Conservation (phyloP, 2,329 filamentous ascomycete species). For the Eutypa lata region DNA sequence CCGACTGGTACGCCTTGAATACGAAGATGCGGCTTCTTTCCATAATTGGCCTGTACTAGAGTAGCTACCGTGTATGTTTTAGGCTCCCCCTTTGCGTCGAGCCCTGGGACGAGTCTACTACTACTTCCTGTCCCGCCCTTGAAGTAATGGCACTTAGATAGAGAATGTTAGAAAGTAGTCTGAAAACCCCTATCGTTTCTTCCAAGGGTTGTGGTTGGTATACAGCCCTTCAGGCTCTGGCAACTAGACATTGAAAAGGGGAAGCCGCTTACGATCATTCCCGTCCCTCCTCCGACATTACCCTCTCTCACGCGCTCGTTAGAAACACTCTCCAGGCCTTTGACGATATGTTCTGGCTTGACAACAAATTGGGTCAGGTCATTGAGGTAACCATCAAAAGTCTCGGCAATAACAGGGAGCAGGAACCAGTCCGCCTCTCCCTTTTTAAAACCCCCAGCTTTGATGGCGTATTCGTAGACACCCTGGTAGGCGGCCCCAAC, state of each 20-base stretch:
- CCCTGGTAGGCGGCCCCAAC: slow-evolving; percentile 59
- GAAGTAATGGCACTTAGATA: slow-evolving; percentile 64
- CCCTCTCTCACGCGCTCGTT: slow-evolving; percentile 56
- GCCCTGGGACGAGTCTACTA: slow-evolving; percentile 52
- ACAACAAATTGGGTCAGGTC: slow-evolving; percentile 55
- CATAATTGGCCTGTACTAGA: slow-evolving; percentile 66
- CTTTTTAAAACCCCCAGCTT: slow-evolving; percentile 39
- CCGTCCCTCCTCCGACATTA: slow-evolving; percentile 63
- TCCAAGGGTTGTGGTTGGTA: neutral
- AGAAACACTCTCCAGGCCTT: slow-evolving; percentile 49
- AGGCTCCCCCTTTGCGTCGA: slow-evolving; percentile 30
- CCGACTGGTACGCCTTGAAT: slow-evolving; percentile 62
- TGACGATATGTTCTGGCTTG: slow-evolving; percentile 49
- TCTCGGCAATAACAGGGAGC: slow-evolving; percentile 59
- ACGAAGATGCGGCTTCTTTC: slow-evolving; percentile 50
- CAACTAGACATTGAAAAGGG: neutral
- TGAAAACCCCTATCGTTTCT: neutral
- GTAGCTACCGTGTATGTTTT: slow-evolving; percentile 57
- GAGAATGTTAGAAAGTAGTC: neutral
- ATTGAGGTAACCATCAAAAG: slow-evolving; percentile 60
- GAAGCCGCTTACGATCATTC: slow-evolving; percentile 29
- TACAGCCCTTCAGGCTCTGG: neutral
- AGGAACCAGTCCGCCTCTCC: slow-evolving; percentile 50
- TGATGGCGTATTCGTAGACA: slow-evolving; percentile 53
- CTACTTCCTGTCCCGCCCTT: slow-evolving; percentile 66